Conservation (phyloP, 441 rosid genomes). For the Isatis lusitanica region DNA sequence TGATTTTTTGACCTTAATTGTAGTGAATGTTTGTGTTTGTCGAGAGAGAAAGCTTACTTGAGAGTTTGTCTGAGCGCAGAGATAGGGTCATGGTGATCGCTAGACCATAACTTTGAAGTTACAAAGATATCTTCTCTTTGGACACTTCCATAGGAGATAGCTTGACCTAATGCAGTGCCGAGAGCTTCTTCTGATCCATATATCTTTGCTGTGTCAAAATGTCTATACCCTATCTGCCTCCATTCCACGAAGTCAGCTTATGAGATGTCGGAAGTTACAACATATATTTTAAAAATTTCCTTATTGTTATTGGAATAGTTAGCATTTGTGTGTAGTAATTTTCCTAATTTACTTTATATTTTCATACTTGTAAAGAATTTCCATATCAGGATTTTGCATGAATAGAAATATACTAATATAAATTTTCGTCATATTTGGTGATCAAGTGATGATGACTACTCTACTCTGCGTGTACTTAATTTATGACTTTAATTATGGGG, state of each 20-base stretch:
- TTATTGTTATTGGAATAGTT: background rate
- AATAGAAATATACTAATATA: background rate
- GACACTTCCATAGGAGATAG: conserved; percentile 43
- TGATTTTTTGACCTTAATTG: background rate
- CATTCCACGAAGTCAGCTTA: conserved; percentile 16
- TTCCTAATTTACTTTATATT: background rate
- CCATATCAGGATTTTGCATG: background rate
- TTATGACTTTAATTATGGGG: background rate
- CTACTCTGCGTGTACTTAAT: background rate
- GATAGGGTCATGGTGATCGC: conserved; percentile 83
- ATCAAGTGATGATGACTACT: background rate
- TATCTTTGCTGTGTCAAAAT: conserved; percentile 82
- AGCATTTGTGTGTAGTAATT: background rate
- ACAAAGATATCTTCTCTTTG: conserved; percentile 66
- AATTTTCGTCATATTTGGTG: background rate
- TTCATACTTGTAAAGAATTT: background rate
- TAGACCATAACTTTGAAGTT: conserved; percentile 82
- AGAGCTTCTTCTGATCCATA: conserved; percentile 83
- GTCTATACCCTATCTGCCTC: conserved; percentile 76
- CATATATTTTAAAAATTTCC: background rate
- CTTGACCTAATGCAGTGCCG: conserved; percentile 62
- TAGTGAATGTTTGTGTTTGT: background rate
- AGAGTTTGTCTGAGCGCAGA: conserved; percentile 69
- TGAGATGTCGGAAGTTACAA: background rate
- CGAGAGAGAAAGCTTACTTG: conserved; percentile 43